phyloP scores from a whole-genome alignment of 148 eudicot species.

The Arctostaphylos glauca region DNA sequence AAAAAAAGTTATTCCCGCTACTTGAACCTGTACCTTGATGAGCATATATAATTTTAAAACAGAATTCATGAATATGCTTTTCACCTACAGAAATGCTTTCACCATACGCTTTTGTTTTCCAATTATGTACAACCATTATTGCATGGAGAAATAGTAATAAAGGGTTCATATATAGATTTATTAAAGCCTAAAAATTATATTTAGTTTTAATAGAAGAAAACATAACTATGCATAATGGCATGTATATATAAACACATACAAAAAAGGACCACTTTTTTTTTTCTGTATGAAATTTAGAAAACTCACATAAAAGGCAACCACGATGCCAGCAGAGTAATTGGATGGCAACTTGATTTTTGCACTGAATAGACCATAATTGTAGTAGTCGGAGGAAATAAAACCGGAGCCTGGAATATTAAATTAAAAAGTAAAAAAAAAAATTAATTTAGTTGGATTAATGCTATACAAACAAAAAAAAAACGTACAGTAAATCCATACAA shows the following conservation, averaged over 20 bases:
- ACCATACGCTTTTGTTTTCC: neutral
- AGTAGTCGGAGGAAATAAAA: conserved; percentile 77
- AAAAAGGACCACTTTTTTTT: neutral
- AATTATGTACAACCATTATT: too few relatives aligned
- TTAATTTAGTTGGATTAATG: neutral
- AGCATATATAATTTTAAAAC: neutral
- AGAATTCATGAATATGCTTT: neutral
- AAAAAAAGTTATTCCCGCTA: too few relatives aligned
- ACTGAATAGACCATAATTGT: conserved; percentile 81
- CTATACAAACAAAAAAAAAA: neutral
- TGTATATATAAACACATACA: neutral
- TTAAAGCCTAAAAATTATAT: neutral
- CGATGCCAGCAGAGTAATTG: conserved; percentile 73
- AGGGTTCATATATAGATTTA: neutral
- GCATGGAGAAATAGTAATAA: neutral
- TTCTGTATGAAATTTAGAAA: neutral
- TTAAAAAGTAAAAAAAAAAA: neutral
- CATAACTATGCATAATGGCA: too few relatives aligned
- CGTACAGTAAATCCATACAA: neutral
- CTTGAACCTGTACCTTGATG: too few relatives aligned
- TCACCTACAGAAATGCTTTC: neutral
- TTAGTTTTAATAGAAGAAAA: neutral
- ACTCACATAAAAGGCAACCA: conserved; percentile 86
- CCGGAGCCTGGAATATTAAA: conserved; percentile 56
- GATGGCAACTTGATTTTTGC: conserved; percentile 74